phyloP scores from a whole-genome alignment of 176 grass and related monocot genomes.

The Avena sativa region DNA sequence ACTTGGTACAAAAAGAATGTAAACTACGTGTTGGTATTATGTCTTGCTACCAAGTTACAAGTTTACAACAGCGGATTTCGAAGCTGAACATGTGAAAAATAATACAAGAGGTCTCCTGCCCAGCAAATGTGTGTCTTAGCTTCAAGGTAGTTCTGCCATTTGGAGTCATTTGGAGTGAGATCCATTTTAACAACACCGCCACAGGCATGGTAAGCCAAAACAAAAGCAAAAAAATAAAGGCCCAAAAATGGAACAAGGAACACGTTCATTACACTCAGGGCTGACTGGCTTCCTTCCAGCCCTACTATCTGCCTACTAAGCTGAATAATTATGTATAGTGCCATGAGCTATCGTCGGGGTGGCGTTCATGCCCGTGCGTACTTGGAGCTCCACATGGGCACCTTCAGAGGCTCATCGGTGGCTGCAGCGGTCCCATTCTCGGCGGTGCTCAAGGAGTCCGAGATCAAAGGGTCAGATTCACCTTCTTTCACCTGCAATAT shows the following conservation, averaged over 20 bases:
- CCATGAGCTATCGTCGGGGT: not conserved
- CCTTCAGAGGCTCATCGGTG: slow-evolving; percentile 68
- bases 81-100: slow-evolving; percentile 27
- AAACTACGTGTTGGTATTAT: slow-evolving; percentile 43
- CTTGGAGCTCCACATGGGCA: slow-evolving; percentile 77
- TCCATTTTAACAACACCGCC: slow-evolving; percentile 53
- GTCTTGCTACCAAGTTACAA: slow-evolving; percentile 40
- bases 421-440: slow-evolving; percentile 60
- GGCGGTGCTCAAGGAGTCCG: slow-evolving; percentile 58
- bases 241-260: slow-evolving; percentile 57
- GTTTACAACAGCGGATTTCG: slow-evolving; percentile 23
- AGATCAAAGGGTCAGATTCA: slow-evolving; percentile 79
- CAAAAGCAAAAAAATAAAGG: not conserved
- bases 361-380: slow-evolving; percentile 61
- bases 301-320: slow-evolving; percentile 53
- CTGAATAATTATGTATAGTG: slow-evolving; percentile 54
- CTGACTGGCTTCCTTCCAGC: slow-evolving; percentile 65
- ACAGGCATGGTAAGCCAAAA: slow-evolving; percentile 42
- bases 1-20: slow-evolving; percentile 33
- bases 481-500: slow-evolving; percentile 63
- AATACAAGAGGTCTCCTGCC: slow-evolving; percentile 35
- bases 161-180: slow-evolving; percentile 54
- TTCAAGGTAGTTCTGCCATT: slow-evolving; percentile 50
- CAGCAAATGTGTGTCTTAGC: slow-evolving; percentile 45
- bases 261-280: slow-evolving; percentile 53